Conservation (phyloP, 331 rosid species). For the Cydonia oblonga region DNA sequence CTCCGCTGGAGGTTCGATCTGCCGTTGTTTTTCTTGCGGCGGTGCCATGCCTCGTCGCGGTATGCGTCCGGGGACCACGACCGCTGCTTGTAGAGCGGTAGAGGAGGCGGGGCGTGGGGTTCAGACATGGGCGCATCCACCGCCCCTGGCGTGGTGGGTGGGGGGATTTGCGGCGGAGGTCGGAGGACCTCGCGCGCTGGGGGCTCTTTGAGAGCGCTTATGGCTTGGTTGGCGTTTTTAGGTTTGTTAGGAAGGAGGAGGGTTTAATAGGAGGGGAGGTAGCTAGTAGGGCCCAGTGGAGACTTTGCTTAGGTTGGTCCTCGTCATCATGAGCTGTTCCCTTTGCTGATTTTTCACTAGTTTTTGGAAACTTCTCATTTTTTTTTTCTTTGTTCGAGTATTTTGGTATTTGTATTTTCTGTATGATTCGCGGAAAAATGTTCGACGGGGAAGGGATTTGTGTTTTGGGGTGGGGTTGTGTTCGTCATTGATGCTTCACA, state of each 20-base stretch:
- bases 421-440: neutral
- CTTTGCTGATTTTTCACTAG: neutral
- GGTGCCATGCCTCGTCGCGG: slow-evolving; percentile 90
- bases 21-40: slow-evolving; percentile 53
- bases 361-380: neutral
- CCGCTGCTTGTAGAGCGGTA: slow-evolving; percentile 56
- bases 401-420: neutral
- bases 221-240: slow-evolving; percentile 20
- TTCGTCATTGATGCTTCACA: neutral
- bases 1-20: slow-evolving; percentile 37
- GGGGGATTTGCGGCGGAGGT: slow-evolving; percentile 51
- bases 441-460: neutral
- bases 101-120: slow-evolving; percentile 9
- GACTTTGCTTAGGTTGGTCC: slow-evolving; percentile 38
- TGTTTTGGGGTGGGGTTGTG: too few relatives aligned
- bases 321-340: slow-evolving; percentile 29
- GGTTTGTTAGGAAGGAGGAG: slow-evolving; percentile 2
- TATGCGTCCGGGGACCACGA: slow-evolving; percentile 82
- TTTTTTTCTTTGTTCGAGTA: neutral
- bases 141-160: slow-evolving; percentile 17
- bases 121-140: slow-evolving; percentile 32
- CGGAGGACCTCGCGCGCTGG: slow-evolving; percentile 62
- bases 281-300: neutral
- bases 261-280: slow-evolving; percentile 1
- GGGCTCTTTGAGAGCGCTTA: slow-evolving; percentile 26